Conservation (phyloP, 441 rosid species). For the Euphorbia schlechtendalii region DNA sequence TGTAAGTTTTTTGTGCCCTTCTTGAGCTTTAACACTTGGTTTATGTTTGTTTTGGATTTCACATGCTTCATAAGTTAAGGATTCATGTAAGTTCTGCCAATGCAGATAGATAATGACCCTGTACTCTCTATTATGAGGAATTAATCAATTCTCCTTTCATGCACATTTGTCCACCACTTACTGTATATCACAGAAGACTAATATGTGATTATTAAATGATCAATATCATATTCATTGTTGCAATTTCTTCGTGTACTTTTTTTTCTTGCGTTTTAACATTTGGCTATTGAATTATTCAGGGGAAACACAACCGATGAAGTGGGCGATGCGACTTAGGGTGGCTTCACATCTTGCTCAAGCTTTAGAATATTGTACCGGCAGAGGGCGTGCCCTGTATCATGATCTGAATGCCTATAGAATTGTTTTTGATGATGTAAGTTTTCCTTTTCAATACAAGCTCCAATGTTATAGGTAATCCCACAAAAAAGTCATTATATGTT, state of each 20-base stretch:
- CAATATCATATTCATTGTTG: neutral
- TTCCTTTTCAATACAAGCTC: neutral
- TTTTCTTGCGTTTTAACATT: neutral
- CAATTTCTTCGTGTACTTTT: neutral
- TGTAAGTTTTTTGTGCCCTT: slow-evolving; percentile 39
- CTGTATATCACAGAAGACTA: neutral
- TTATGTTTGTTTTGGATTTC: neutral
- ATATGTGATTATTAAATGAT: neutral
- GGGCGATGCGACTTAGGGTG: slow-evolving; percentile 94
- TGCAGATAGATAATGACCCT: neutral
- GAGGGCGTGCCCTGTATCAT: slow-evolving; percentile 83
- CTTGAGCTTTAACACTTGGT: neutral
- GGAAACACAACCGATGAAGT: slow-evolving; percentile 87
- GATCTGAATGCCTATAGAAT: slow-evolving; percentile 91
- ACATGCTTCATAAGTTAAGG: neutral
- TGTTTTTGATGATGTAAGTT: slow-evolving; percentile 79
- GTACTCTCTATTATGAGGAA: neutral
- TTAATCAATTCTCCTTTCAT: neutral
- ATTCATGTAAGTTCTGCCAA: neutral
- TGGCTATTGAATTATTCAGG: slow-evolving; percentile 39
- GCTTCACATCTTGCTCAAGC: slow-evolving; percentile 88
- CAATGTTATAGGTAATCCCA: neutral
- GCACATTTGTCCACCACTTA: neutral
- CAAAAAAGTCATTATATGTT: neutral
- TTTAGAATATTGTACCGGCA: slow-evolving; percentile 75